A percentile compares a stretch with the other conserved stretches of the same genome.
These are phyloP conservation scores for Casuarina glauca DNA, from an alignment of 306 rosid species.

Conservation along the genomic window DNA sequence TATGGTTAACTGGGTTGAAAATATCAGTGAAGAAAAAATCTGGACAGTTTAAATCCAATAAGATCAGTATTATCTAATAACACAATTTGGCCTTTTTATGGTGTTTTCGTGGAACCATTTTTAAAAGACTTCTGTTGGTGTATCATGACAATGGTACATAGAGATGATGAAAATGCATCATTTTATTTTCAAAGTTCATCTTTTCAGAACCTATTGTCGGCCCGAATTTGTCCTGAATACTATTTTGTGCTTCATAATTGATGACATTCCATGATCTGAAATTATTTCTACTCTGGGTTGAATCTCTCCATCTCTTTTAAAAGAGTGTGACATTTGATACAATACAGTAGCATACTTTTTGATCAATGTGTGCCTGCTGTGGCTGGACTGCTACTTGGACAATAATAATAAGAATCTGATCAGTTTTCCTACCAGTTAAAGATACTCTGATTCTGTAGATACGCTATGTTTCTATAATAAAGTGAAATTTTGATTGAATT, in stretches of 20 bases:
- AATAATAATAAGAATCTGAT: neutral
- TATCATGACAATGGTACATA: neutral
- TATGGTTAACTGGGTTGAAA: neutral
- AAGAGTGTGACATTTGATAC: neutral
- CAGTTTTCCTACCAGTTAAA: neutral
- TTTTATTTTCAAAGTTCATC: neutral
- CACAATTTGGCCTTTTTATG: neutral
- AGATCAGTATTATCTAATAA: neutral
- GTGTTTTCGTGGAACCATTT: neutral
- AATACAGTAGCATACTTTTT: neutral
- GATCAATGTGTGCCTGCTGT: neutral
- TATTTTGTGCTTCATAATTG: neutral
- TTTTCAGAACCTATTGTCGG: neutral
- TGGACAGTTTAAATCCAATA: neutral
- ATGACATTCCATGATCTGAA: neutral
- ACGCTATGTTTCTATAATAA: neutral
- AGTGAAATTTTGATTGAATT: conserved; percentile 1
- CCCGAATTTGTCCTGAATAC: neutral
- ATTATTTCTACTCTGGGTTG: conserved; percentile 6
- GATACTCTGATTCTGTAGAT: neutral
- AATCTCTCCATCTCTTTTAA: neutral
- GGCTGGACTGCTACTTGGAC: neutral
- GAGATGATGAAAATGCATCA: neutral
- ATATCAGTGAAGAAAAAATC: neutral
- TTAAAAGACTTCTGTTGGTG: neutral